Conservation (phyloP, 176 grass and related monocot species). For the Rhynchospora tenuis region DNA sequence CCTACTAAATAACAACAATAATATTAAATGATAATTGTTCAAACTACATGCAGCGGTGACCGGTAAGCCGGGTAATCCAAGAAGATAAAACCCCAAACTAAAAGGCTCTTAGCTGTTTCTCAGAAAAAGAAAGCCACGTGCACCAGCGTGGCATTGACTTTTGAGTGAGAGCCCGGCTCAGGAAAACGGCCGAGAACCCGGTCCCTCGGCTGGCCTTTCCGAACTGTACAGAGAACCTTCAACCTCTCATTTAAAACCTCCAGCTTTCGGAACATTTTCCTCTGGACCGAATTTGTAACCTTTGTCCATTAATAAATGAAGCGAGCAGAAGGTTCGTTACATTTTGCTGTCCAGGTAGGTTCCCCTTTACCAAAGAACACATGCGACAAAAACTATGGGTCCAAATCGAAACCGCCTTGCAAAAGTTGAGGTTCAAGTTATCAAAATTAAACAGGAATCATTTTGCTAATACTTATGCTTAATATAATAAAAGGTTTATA, state of each 20-base stretch:
- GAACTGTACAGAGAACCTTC: neutral
- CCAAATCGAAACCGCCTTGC: neutral
- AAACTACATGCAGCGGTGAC: too few relatives aligned
- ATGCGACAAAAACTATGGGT: neutral
- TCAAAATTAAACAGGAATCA: neutral
- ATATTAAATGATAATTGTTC: too few relatives aligned
- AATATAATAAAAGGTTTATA: too few relatives aligned
- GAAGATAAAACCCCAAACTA: neutral
- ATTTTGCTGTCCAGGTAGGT: neutral
- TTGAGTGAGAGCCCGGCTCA: neutral
- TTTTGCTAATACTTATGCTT: too few relatives aligned
- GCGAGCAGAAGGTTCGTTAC: slow-evolving; percentile 11
- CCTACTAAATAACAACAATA: too few relatives aligned
- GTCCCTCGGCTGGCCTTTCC: neutral
- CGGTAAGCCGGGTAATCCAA: too few relatives aligned
- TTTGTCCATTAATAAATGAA: neutral
- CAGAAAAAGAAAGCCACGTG: neutral
- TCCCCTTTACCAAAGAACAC: neutral
- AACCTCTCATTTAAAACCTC: neutral
- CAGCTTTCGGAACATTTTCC: neutral
- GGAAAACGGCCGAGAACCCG: neutral
- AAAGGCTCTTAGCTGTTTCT: neutral
- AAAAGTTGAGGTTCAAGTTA: neutral
- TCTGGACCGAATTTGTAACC: neutral
- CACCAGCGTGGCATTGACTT: neutral